phyloP scores from a whole-genome alignment of 176 grass and related monocot genomes.

The Musa itinerans region DNA sequence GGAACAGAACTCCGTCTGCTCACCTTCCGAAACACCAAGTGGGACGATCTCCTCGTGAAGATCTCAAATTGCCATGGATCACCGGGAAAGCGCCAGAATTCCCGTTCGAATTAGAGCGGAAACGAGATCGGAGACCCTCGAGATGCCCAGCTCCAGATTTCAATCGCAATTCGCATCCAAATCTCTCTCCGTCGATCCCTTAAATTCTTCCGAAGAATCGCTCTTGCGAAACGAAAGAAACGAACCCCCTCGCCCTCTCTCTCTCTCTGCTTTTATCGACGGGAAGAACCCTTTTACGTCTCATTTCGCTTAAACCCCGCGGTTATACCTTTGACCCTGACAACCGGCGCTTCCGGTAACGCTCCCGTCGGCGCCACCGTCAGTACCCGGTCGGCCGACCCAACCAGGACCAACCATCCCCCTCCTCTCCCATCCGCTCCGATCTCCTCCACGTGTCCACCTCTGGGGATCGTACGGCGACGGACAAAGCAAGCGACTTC shows the following conservation, averaged over 20 bases:
- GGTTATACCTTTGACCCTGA: conserved; percentile 32
- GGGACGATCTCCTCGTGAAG: not conserved
- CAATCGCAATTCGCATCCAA: not conserved
- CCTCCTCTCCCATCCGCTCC: too few species aligned
- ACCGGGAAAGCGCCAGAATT: not conserved
- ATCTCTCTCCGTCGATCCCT: not conserved
- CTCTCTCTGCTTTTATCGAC: conserved; percentile 10
- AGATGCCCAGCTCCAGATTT: not conserved
- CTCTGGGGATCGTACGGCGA: not conserved
- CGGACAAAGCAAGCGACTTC: too few species aligned
- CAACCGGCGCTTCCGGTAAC: conserved; percentile 23
- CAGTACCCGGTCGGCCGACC: not conserved
- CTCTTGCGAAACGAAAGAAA: not conserved
- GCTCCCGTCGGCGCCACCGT: not conserved
- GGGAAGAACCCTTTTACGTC: conserved; percentile 30
- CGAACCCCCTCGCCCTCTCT: not conserved
- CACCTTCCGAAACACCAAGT: not conserved
- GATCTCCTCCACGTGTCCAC: not conserved
- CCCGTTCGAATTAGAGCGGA: not conserved
- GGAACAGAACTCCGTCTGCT: not conserved
- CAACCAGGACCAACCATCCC: not conserved
- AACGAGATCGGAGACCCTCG: too few species aligned
- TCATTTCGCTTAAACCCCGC: conserved; percentile 49
- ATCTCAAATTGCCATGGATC: not conserved
- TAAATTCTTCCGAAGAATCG: not conserved